Evolutionary conservation across 1,139 yeast species (phyloP), one percentile per base, ranked within the genome.

Genomic region (Arxiozyma slooffiae): DNA sequence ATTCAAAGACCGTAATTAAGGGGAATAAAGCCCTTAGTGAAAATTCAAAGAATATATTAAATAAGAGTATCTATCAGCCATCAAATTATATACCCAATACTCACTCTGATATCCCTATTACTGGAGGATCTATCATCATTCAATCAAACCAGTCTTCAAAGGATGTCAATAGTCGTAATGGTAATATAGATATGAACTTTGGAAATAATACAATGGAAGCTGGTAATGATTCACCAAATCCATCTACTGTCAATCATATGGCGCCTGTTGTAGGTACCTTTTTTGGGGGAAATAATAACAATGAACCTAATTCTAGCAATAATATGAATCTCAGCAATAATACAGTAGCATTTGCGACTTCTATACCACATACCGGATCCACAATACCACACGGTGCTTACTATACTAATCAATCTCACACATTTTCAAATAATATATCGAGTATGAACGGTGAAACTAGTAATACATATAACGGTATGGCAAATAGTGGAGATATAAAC

Each of bases 371-470:
- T 18, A 24, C 26, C n/a, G 30, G 44, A 26, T 8, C 11, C 18
- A 11, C 44, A 26, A 24, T 41, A n/a, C 23, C 9, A 26, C 44
- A 26, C 5, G 20, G 24, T 21, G 20, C 54, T 2, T 49, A 47
- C 23, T 21, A 38, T 20, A 40, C 24, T 22, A 47, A 47, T 42
- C 36, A 41, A 30, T 53, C 52, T 36, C 58, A 53, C 11, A 44
- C 50, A n/a, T 53, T 53, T 39, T 48, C 56, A 34, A 45, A 47
- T 17, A 52, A 48, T 23, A 48, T 50, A 49, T 42, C 54, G 3
- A 53, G 53, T 38, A 50, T 51, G 30, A 44, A 42, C 21, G 38
- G 47, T 41, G 44, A 21, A n/a, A 41, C 21, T 20, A n/a, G 24
- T 39, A 11, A 16, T 16, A 30, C 4, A 18, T n/a, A 21, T 18